Evolutionary conservation across 1,284 basidiomycete genomes (phyloP), one percentile per base, ranked within the genome.

Genomic region (Ganoderma sp.): DNA sequence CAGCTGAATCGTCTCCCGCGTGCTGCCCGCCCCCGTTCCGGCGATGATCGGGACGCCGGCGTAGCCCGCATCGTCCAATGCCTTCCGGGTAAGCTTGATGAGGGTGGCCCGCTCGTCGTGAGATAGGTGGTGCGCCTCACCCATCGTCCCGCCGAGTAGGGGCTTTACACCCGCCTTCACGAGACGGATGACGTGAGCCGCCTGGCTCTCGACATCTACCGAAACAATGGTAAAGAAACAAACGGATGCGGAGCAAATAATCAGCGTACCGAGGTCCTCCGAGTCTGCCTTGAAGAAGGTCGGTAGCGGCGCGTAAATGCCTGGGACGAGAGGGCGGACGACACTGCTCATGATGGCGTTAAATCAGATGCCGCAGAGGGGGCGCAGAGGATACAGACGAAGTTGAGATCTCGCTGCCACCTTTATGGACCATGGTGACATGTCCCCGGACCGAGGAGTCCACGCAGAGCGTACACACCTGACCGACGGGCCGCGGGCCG

Each of bases 221-320:
- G 5, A 12, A 41, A 25, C 7, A 8, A 14, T 25, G 3, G 37
- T 60, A 22, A 43, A 22, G 14, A 14, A 41, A 1, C 1, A 37
- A 43, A 43, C 25, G 22, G 22, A 43, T n/a, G 12, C 6, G 22
- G 41, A 41, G 37, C 22, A 60, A 17, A 25, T 2, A 41, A 28
- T 12, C 48, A n/a, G 45, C 88, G 73, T 75, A 94, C 94, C 94
- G 70, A 97, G 85, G 75, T 96, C 94, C 79, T 97, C 94, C 62
- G 88, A 85, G 52, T 84, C 83, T 9, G 86, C 85, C 56, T 89
- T 80, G 82, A 96, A 96, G 81, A 97, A 97, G 12, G 94, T 90
- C 12, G 92, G 94, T 75, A 95, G 89, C 32, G 95, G 95, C 14
- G 93, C 92, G 80, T 88, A 96, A 66, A 96, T 88, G 58, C 95